Base-by-base conservation (phyloP, 805 yeast genomes). In the Metschnikowia cerradonensis region DNA sequence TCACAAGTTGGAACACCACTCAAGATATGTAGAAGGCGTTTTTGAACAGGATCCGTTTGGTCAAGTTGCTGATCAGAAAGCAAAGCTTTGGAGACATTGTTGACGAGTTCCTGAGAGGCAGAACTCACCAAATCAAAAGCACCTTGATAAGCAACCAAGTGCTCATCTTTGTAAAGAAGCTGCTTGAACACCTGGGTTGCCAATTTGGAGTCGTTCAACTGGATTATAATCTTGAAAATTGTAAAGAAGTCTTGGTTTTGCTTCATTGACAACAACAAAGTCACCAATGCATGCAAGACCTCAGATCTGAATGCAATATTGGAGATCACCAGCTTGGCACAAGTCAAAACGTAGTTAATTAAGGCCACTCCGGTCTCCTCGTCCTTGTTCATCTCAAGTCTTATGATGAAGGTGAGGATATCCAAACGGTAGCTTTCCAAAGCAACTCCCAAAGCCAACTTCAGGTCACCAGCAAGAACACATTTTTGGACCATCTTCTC, bases 1-100 rank as follows among this genome's bases (percentile, higher is more conserved):
- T 94, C 98, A 71, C 96, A 88, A 15, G 97, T 86, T 57, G 97
- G 97, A 39, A 90, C 82, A 50, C 99, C 99, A 7, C 91, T 80
- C 49, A 94, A 78, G 50, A 94, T 88, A 57, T 79, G 80, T 49
- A 84, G 77, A 44, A 90, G 68, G 58, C 81, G 82, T 30, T 66
- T 58, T 23, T 61, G 60, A 20, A 60, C 58, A 7, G 65, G 62
- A n/a, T 59, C 60, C 14, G 54, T 40, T n/a, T 56, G 52, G 34
- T 62, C 64, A 42, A 63, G 60, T 23, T 65, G 55, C 45, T 64
- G 58, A 41, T 71, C 72, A 8, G 58, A 58, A 14, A 65, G 60
- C 47, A 80, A 66, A 5, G 63, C 64, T 37, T 76, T 72, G 23
- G 77, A 68, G 6, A 84, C 76, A 42, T 73, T 77, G 50, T 82